Conservation (phyloP, 192 early-diverging fungal genomes). For the Powellomyces hirtus region DNA sequence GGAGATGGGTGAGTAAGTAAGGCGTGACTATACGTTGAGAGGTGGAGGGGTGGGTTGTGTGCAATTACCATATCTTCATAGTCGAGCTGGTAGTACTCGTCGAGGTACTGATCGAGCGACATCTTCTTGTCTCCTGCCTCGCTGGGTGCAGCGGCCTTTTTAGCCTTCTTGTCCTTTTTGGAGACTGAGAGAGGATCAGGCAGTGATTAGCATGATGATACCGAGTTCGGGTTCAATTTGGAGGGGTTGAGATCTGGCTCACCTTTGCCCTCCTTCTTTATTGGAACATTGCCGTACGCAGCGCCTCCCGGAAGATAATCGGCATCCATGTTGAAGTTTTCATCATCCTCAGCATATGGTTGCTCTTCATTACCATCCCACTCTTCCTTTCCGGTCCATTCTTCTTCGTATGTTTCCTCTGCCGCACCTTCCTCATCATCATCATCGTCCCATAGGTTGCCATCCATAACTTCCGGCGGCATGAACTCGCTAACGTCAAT, state of each 20-base stretch:
- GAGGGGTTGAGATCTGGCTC: no score
- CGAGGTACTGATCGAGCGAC: constrained; percentile 68
- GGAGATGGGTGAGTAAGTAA: not conserved
- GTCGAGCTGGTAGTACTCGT: constrained; percentile 88
- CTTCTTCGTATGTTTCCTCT: constrained; percentile 26
- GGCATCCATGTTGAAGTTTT: constrained; percentile 88
- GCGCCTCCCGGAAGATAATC: constrained; percentile 79
- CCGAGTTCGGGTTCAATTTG: not conserved
- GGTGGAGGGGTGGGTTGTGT: not conserved
- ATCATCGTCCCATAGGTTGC: constrained; percentile 36
- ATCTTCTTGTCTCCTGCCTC: constrained; percentile 30
- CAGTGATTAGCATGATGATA: not conserved
- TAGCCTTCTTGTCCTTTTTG: constrained; percentile 19
- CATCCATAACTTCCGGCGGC: constrained; percentile 22
- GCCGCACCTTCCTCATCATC: constrained; percentile 23
- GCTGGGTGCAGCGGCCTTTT: constrained; percentile 19
- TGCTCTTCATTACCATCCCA: no score
- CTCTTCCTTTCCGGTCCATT: constrained; percentile 34
- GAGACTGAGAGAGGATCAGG: not conserved
- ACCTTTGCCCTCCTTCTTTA: constrained; percentile 31
- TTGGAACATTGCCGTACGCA: constrained; percentile 41
- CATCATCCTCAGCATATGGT: constrained; percentile 48
- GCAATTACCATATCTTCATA: constrained; percentile 81
- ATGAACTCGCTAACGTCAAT: constrained; percentile 71
- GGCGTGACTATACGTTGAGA: not conserved